Percentiles rank a stretch among this genome's conserved stretches.
These are phyloP conservation scores for Chlorella sp. DNA, from an alignment of 139 green algal genomes.

Conservation along the genomic window DNA sequence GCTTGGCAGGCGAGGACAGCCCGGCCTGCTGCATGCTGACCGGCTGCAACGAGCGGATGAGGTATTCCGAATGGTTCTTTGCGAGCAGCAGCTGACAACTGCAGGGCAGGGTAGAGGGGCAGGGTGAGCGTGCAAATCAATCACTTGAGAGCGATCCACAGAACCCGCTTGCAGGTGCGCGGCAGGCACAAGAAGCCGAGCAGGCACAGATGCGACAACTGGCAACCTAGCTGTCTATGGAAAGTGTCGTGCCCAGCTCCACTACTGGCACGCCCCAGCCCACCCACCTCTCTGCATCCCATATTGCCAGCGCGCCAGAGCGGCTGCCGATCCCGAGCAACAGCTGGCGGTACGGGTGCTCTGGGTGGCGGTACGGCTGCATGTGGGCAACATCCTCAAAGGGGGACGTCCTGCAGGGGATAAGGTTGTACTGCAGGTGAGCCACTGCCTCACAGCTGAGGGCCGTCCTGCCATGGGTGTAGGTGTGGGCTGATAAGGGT, in stretches of 20 bases:
- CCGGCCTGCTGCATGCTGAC: not conserved
- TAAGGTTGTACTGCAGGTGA: not conserved
- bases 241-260: not conserved
- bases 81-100: constrained; percentile 14
- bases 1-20: not conserved
- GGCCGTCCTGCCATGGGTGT: too few relatives aligned
- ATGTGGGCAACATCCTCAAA: constrained; percentile 28
- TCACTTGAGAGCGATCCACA: not conserved
- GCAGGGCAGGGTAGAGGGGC: not conserved
- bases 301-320: not conserved
- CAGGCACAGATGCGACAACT: not conserved
- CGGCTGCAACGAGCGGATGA: constrained; percentile 18
- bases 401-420: not conserved
- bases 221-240: not conserved
- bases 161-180: not conserved
- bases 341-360: not conserved
- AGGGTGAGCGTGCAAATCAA: not conserved
- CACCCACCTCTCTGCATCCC: constrained; percentile 16
- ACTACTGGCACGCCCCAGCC: not conserved
- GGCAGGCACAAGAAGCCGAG: not conserved
- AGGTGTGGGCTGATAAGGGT: too few relatives aligned
- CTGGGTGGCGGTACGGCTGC: not conserved
- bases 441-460: too few relatives aligned
- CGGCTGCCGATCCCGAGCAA: constrained; percentile 16
- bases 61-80: not conserved